phyloP scores from a whole-genome alignment of 768 basidiomycete genomes.

The Phylloporus sp. region DNA sequence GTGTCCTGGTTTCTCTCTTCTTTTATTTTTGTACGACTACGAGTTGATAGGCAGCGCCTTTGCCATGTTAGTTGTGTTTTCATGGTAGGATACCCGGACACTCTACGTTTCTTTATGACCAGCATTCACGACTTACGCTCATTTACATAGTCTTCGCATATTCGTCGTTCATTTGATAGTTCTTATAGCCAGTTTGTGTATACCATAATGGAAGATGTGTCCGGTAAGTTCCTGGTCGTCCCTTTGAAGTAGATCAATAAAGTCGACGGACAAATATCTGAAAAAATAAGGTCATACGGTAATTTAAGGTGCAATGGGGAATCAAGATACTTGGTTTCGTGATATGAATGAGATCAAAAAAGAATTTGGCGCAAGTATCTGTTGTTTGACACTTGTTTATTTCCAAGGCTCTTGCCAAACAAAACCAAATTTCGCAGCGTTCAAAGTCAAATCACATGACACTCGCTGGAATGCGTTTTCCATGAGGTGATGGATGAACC shows the following conservation, averaged over 20 bases:
- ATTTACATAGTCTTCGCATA: conserved; percentile 13
- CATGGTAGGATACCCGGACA: conserved; percentile 19
- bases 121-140: conserved; percentile 15
- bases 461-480: conserved; percentile 1
- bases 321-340: too few species aligned
- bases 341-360: too few species aligned
- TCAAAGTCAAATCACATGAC: background rate
- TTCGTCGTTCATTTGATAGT: conserved; percentile 19
- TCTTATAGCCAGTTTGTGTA: background rate
- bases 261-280: too few species aligned
- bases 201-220: background rate
- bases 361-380: too few species aligned
- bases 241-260: background rate
- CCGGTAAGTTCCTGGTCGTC: background rate
- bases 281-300: background rate
- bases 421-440: background rate
- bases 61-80: conserved; percentile 13
- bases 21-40: conserved; percentile 15
- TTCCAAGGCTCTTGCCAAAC: conserved; percentile 10
- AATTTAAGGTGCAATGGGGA: background rate
- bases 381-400: conserved; percentile 6
- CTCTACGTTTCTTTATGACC: conserved; percentile 12
- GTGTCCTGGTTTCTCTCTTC: background rate
- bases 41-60: conserved; percentile 17
- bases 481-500: conserved; percentile 13